Conservation (phyloP, 306 rosid genomes). For the Dryas alaskensis region DNA sequence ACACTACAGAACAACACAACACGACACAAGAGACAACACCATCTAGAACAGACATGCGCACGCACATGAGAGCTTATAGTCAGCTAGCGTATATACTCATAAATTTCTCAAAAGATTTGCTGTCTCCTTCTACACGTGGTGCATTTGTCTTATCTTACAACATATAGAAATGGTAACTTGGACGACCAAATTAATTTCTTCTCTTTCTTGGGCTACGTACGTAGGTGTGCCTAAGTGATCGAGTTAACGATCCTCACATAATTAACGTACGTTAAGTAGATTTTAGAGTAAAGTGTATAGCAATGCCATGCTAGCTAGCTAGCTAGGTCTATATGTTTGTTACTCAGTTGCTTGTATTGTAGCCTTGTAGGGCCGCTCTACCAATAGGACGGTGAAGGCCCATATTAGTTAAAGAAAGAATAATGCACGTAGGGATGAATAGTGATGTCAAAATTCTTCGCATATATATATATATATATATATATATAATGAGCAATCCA, state of each 20-base stretch:
- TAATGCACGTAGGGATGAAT: neutral
- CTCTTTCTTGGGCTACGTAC: neutral
- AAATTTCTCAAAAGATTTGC: neutral
- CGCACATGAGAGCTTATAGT: neutral
- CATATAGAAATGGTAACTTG: neutral
- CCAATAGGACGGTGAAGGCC: neutral
- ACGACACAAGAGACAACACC: neutral
- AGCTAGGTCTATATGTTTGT: too few species aligned
- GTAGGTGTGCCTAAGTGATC: too few species aligned
- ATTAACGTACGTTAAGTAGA: too few species aligned
- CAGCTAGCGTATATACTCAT: neutral
- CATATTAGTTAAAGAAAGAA: neutral
- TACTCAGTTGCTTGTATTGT: too few species aligned
- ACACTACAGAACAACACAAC: too few species aligned
- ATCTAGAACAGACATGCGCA: too few species aligned
- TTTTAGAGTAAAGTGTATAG: too few species aligned
- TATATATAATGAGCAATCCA: neutral
- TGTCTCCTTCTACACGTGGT: slow-evolving; percentile 4
- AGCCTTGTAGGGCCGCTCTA: neutral
- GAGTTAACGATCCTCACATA: too few species aligned
- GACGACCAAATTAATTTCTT: neutral
- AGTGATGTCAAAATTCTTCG: neutral
- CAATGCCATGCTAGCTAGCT: too few species aligned
- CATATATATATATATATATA: neutral
- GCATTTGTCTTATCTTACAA: neutral